phyloP scores from a whole-genome alignment of 768 basidiomycete species.

The Cystobasidium onofrii region DNA sequence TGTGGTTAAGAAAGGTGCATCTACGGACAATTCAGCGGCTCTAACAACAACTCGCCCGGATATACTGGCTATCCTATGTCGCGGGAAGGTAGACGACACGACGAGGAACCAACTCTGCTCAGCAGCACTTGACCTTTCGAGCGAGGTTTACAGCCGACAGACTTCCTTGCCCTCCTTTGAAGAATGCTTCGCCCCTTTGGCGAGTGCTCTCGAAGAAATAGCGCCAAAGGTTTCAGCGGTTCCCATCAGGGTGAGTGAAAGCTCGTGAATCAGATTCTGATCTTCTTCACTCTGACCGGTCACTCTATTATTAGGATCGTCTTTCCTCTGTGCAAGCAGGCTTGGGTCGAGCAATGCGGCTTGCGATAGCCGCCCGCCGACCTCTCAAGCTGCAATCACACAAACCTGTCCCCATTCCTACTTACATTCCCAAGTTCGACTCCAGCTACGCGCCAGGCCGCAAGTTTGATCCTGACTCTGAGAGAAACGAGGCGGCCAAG shows the following conservation, averaged over 20 bases:
- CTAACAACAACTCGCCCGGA: too few relatives aligned
- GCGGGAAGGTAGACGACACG: not conserved
- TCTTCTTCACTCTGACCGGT: not conserved
- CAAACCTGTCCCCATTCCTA: constrained; percentile 89
- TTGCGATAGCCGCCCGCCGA: constrained; percentile 53
- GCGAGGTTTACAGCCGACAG: not conserved
- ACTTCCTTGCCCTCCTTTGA: constrained; percentile 51
- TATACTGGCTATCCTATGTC: not conserved
- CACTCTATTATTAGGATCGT: not conserved
- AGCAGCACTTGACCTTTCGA: not conserved
- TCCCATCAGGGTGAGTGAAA: constrained; percentile 49
- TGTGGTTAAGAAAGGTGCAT: constrained; percentile 51
- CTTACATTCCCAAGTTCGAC: constrained; percentile 91
- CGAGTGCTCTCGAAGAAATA: not conserved
- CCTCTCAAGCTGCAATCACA: constrained; percentile 82
- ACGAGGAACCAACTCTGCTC: not conserved
- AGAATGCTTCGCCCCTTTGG: not conserved
- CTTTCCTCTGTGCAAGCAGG: constrained; percentile 18
- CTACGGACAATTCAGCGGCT: too few relatives aligned
- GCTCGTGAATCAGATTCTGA: too few relatives aligned
- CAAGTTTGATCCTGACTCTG: constrained; percentile 78
- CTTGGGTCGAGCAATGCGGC: constrained; percentile 34
- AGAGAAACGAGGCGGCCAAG: constrained; percentile 77
- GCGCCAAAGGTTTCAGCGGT: constrained; percentile 51
- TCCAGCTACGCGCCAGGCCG: constrained; percentile 46